Base-by-base conservation (phyloP, 2,329 filamentous ascomycete species). In the Chrysosphaeria jannelii region DNA sequence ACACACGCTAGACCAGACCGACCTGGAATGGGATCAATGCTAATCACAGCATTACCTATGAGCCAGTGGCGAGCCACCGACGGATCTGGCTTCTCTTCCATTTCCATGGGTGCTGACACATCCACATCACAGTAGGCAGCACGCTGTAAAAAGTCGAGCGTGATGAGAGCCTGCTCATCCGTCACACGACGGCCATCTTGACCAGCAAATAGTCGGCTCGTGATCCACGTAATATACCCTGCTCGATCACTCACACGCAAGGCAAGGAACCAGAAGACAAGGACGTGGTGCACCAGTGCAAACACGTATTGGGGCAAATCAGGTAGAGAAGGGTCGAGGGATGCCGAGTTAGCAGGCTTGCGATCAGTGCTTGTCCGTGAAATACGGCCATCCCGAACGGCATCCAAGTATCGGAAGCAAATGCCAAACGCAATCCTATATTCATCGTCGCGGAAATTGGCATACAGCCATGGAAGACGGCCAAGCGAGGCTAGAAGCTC, bases 241-340 rank as follows among this genome's bases (percentile, higher is more conserved):
- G 68, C 61, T 23, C 85, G 66, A 38, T 91, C 78, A 18, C 68
- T 61, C 24, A 90, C 55, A 36, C 76, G 81, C 34, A 97, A 43
- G 1, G 78, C 72, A 33, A 97, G 54, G 39, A 93, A 97, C 85
- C 85, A 97, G 39, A 89, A 91, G 2, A 78, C 70, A 32, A 97
- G 79, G 34, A 90, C 76, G 39, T 93, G 79, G 39, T 90, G 90
- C 6, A 81, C 81, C 24, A 93, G 50, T 2, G 78, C 72, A 41
- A 88, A 85, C 13, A 97, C 75, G 39, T 97, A 97, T 41, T 85
- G 72, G 4, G 79, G 78, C 23, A 90, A 52, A 32, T 85, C 75
- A n/a, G n/a, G n/a, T n/a, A n/a, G n/a, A n/a, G n/a, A n/a, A n/a
- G n/a, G n/a, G 16, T 18, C 16, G 29, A 85, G 71, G 6, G 65